Percentiles rank a stretch among this genome's conserved stretches.
Evolutionary conservation across 1,139 yeast genomes (phyloP).

Genomic region (Saccharomycopsis crataegensis): DNA sequence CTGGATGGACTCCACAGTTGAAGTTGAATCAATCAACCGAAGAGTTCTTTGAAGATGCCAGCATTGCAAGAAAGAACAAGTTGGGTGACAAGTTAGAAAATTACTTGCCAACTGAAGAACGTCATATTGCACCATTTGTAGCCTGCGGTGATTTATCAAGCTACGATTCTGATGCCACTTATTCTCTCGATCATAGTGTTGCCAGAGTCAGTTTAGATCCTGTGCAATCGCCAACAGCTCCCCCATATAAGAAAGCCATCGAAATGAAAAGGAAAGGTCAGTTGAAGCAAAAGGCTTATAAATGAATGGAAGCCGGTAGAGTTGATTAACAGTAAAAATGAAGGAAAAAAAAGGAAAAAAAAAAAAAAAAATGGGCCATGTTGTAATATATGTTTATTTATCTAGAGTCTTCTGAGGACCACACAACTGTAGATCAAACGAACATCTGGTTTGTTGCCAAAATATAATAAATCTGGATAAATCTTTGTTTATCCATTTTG

Average conservation of each 20-base stretch:
- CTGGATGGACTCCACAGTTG: slow-evolving; percentile 69
- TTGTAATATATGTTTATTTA: neutral
- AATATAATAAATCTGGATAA: no score
- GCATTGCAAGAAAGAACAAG: slow-evolving; percentile 39
- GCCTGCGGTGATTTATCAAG: slow-evolving; percentile 90
- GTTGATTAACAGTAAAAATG: neutral
- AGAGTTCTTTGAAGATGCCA: slow-evolving; percentile 67
- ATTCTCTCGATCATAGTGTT: slow-evolving; percentile 32
- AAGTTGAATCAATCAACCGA: slow-evolving; percentile 60
- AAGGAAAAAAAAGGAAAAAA: neutral
- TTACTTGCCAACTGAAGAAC: slow-evolving; percentile 49
- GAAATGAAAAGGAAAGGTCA: slow-evolving; percentile 79
- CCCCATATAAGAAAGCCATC: slow-evolving; percentile 88
- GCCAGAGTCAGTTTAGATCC: slow-evolving; percentile 59
- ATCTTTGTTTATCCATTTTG: no score
- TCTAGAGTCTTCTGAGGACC: neutral
- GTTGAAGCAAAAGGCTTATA: slow-evolving; percentile 4
- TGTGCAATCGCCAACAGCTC: slow-evolving; percentile 91
- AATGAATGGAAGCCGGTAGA: neutral
- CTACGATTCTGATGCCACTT: slow-evolving; percentile 93
- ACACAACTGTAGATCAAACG: no score
- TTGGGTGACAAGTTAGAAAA: slow-evolving; percentile 29
- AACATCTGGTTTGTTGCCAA: no score
- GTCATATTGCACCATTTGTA: slow-evolving; percentile 75
- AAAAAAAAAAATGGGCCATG: neutral